phyloP scores from a whole-genome alignment of 345 rosid genomes.

The Syzygium aromaticum region DNA sequence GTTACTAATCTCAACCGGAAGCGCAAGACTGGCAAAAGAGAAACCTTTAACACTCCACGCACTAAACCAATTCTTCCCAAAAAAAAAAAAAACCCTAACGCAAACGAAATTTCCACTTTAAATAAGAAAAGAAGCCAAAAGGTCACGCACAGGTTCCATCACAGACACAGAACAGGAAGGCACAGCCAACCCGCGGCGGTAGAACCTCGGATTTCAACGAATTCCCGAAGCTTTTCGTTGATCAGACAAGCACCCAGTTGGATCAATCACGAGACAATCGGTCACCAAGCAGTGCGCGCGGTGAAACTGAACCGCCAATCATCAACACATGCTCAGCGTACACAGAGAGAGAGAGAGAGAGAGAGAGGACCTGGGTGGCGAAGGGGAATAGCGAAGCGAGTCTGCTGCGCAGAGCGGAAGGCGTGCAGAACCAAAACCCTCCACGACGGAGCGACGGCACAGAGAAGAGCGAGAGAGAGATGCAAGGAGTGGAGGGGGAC shows the following conservation, averaged over 20 bases:
- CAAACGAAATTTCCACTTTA: background rate
- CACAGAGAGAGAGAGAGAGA: background rate
- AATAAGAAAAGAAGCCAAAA: background rate
- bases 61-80: background rate
- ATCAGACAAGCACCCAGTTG: background rate
- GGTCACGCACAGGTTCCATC: background rate
- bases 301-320: background rate
- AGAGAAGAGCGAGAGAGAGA: no score
- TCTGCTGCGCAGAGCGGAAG: background rate
- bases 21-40: background rate
- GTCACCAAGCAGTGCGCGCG: background rate
- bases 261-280: background rate
- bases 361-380: background rate
- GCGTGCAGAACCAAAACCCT: background rate
- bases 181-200: background rate
- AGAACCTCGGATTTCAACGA: background rate
- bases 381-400: background rate
- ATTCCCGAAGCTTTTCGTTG: background rate
- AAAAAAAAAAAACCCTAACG: background rate
- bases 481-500: no score
- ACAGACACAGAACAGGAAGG: background rate
- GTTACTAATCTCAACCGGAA: background rate
- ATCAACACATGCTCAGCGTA: background rate
- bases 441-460: background rate
- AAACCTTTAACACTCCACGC: background rate